Evolutionary conservation across 192 early-diverging fungal genomes (phyloP).

Genomic region (Umbelopsis isabellina): DNA sequence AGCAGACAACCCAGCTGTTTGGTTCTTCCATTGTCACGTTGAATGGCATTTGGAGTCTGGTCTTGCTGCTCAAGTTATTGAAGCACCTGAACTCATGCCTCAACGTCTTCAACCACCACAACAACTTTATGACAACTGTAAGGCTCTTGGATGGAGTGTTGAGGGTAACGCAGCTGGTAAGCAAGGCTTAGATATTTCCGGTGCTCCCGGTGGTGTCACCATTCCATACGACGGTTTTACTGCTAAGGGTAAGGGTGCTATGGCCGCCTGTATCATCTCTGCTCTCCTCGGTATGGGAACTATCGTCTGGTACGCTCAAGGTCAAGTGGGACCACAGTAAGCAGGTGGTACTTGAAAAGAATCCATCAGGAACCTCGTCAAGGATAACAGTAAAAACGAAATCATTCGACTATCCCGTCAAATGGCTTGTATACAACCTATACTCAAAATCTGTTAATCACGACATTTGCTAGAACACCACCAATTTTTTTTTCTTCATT

Average conservation of each 20-base stretch:
- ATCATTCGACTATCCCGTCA: not conserved
- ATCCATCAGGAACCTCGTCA: too few species aligned
- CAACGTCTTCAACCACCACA: constrained; percentile 55
- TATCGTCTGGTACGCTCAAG: constrained; percentile 73
- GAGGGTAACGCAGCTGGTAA: constrained; percentile 79
- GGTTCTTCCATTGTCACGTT: constrained; percentile 90
- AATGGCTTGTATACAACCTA: not conserved
- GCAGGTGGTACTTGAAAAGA: too few species aligned
- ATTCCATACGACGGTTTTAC: constrained; percentile 63
- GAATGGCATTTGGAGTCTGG: constrained; percentile 77
- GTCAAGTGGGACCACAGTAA: not conserved
- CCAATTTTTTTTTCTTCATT: not conserved
- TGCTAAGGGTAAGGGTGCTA: constrained; percentile 67
- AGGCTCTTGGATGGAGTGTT: constrained; percentile 54
- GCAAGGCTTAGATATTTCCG: constrained; percentile 63
- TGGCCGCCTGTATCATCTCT: constrained; percentile 70
- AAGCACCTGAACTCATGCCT: constrained; percentile 71
- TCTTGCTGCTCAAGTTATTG: constrained; percentile 69
- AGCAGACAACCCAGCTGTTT: constrained; percentile 82
- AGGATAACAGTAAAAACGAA: not conserved
- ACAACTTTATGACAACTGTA: constrained; percentile 66
- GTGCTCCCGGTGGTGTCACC: constrained; percentile 54
- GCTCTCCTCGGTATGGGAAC: constrained; percentile 75
- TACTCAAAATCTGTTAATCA: too few species aligned
- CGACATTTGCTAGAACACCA: too few species aligned